Percentiles rank a stretch among this genome's conserved stretches.
Evolutionary conservation across 1,284 basidiomycete species (phyloP).

Genomic region (Microbotryum saponariae): DNA sequence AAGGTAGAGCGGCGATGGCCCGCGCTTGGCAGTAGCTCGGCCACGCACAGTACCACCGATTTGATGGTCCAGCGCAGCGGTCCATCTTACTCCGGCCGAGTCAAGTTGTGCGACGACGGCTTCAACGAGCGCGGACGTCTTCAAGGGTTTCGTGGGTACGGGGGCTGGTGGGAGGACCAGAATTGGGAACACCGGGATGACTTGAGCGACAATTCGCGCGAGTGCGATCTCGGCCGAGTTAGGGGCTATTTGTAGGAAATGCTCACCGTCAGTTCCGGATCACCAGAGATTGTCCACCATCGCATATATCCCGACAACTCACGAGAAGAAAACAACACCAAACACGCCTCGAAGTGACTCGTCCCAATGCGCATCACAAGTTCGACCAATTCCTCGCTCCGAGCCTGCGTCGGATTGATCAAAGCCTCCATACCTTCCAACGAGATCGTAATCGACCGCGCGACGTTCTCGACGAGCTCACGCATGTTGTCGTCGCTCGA

Average conservation of each 20-base stretch:
- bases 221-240: conserved; percentile 12
- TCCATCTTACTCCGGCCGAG: conserved; percentile 23
- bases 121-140: conserved; percentile 13
- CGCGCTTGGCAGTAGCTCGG: not conserved
- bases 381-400: conserved; percentile 2
- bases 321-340: conserved; percentile 26
- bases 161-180: conserved; percentile 21
- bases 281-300: too few relatives aligned
- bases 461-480: not conserved
- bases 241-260: conserved; percentile 6
- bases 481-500: not conserved
- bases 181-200: conserved; percentile 23
- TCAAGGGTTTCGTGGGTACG: conserved; percentile 11
- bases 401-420: conserved; percentile 8
- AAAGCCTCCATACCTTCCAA: conserved; percentile 23
- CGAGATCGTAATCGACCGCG: not conserved
- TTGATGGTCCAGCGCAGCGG: not conserved
- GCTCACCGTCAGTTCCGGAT: too few relatives aligned
- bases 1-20: conserved; percentile 8
- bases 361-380: conserved; percentile 8
- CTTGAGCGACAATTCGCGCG: conserved; percentile 14
- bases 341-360: conserved; percentile 3
- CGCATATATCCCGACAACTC: not conserved
- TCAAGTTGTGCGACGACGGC: conserved; percentile 23
- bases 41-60: not conserved